Evolutionary conservation across 2,329 filamentous ascomycete species (phyloP).

Genomic region (Neonectria sp.): DNA sequence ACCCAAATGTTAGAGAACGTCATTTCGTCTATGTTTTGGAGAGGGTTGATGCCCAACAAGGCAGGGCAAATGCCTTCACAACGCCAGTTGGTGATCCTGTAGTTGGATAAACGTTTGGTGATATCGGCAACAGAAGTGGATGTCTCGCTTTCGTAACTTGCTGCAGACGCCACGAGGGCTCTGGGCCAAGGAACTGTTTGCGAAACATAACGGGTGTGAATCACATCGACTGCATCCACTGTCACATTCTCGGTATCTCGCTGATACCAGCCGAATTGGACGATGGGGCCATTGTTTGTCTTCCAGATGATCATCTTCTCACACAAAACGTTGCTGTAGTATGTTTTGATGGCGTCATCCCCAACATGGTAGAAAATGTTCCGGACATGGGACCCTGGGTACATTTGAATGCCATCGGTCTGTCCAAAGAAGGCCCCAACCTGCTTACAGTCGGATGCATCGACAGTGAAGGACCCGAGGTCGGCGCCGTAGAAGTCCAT

Average conservation of each 20-base stretch:
- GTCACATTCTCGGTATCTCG: conserved; percentile 47
- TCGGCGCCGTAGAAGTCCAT: conserved; percentile 50
- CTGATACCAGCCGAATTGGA: conserved; percentile 54
- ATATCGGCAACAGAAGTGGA: conserved; percentile 33
- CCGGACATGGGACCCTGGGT: conserved; percentile 47
- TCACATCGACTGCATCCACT: conserved; percentile 46
- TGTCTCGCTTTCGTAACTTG: conserved; percentile 27
- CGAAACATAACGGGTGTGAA: conserved; percentile 39
- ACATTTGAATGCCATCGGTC: conserved; percentile 55
- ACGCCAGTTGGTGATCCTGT: conserved; percentile 34
- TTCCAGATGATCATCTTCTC: conserved; percentile 50
- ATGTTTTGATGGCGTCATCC: conserved; percentile 56
- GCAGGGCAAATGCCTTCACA: conserved; percentile 39
- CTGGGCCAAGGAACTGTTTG: conserved; percentile 27
- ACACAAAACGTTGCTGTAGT: conserved; percentile 49
- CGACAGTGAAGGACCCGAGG: conserved; percentile 32
- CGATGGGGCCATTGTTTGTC: conserved; percentile 50
- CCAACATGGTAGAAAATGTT: conserved; percentile 55
- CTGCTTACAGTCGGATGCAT: conserved; percentile 55
- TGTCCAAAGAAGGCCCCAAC: conserved; percentile 56
- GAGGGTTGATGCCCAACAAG: conserved; percentile 36
- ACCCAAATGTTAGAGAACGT: conserved; percentile 31
- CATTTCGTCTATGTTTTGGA: conserved; percentile 37
- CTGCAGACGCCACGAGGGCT: conserved; percentile 28
- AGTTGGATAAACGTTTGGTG: conserved; percentile 29